Evolutionary conservation across 1,284 basidiomycete species (phyloP), one percentile per base, ranked within the genome.

Genomic region (Tilletia walkeri): DNA sequence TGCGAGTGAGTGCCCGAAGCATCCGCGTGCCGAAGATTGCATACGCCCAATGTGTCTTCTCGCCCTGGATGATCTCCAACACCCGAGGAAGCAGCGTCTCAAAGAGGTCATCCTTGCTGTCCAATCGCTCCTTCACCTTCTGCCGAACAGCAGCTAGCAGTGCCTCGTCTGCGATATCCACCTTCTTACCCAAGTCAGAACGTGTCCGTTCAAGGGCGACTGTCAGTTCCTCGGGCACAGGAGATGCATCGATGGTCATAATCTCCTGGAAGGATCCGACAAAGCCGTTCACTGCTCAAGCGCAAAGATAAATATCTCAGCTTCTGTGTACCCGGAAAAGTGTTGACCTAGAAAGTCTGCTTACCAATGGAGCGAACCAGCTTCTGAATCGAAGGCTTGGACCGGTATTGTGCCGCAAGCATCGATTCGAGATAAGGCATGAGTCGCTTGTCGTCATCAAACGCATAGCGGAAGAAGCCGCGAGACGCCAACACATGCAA

Each of bases 371-470:
- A 90, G 65, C 86, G 86, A 50, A 95, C 89, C 9, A 97, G 85
- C 78, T 94, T 92, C 85, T 98, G 95, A 36, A 98, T 89, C 0
- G 93, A 95, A 24, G 94, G 84, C 65, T 97, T 97, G 81, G 95
- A 93, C 83, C 96, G 92, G 75, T 93, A 91, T 82, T 96, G 94
- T 67, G 92, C 92, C 69, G 89, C 88, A 6, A 97, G 86, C 49
- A 96, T 85, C n/a, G 89, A 86, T 69, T 89, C 84, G 53, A 93
- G 86, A 77, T 92, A 92, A 66, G 86, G 86, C 5, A 86, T 86
- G 73, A 90, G 88, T 76, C 89, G 89, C n/a, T 86, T 86, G 72
- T 89, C 88, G 85, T 95, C 92, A 88, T 80, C 77, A 72, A 84
- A 78, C 53, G 80, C 84, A 47, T 82, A 74, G 69, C 84, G 82